Base-by-base conservation (phyloP, 2,329 filamentous ascomycete genomes). In the Aspergillus costaricaensis region DNA sequence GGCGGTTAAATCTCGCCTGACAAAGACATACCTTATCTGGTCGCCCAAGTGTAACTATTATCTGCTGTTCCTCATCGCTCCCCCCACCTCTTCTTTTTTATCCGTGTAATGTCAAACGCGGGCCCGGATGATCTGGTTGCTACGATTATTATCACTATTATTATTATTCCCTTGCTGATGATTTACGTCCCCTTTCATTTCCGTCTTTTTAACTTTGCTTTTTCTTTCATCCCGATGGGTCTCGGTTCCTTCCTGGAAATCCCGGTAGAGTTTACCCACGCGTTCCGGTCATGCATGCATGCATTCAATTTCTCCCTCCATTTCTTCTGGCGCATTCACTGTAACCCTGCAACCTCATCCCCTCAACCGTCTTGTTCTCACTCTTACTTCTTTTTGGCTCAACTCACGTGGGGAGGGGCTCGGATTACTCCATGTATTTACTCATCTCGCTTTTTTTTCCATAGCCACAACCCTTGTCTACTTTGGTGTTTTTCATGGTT, bases 1-100 rank as follows among this genome's bases (percentile, higher is more conserved):
- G 65, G 62, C 15, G 64, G 63, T 48, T 70, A 61, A 50, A 43
- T 30, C 25, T 23, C 23, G 15, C 44, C 44, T 23, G 23, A 25
- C 25, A n/a, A 17, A 10, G 27, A 27, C 17, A 12, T 27, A 25
- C 27, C 32, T 25, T 25, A 36, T 39, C 51, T 27, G 27, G 23
- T 51, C 27, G 51, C 32, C 19, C 50, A 14, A 30, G 44, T 21
- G 43, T 43, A 52, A 51, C 65, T 60, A 27, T 17, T 36, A 56
- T 15, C 19, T 30, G 17, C 41, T 43, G 17, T 32, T 50, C 36
- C 50, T 56, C 36, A 43, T 43, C 41, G 4, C 27, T 30, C 27
- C 15, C 21, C 15, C 36, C n/a, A 47, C 38, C 41, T 15, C 57
- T 41, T 32, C 39, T 63, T 60, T 57, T 50, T 55, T 43, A 44